phyloP scores from a whole-genome alignment of 495 filamentous ascomycete species.

The Neurospora sp. region DNA sequence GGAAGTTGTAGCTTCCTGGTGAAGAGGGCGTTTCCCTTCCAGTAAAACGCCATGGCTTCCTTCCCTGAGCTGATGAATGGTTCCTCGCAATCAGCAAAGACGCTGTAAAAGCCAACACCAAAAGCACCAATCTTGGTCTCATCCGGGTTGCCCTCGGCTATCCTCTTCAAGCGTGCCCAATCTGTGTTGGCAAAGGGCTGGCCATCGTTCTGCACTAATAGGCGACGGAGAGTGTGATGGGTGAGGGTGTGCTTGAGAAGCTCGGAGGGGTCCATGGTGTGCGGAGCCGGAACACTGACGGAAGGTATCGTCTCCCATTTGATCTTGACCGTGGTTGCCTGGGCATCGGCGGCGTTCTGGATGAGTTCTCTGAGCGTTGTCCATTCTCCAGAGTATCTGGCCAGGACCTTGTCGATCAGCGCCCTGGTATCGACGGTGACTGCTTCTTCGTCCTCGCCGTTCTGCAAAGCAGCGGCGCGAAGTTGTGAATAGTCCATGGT shows the following conservation, averaged over 20 bases:
- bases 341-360: conserved; percentile 95
- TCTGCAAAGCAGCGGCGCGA: conserved; percentile 73
- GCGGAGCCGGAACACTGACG: conserved; percentile 59
- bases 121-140: conserved; percentile 99
- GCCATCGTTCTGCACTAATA: conserved; percentile 86
- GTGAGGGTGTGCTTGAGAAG: conserved; percentile 71
- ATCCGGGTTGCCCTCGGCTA: conserved; percentile 96
- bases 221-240: conserved; percentile 71
- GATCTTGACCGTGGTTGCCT: conserved; percentile 79
- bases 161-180: conserved; percentile 88
- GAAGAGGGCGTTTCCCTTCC: conserved; percentile 91
- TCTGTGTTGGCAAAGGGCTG: conserved; percentile 75
- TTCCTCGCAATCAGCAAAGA: conserved; percentile 96
- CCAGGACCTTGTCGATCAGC: conserved; percentile 93
- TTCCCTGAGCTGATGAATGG: conserved; percentile 88
- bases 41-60: conserved; percentile 96
- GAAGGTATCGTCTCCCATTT: conserved; percentile 85
- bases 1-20: conserved; percentile 70
- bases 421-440: conserved; percentile 97
- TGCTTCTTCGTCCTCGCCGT: conserved; percentile 87
- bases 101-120: conserved; percentile 97
- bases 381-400: conserved; percentile 92
- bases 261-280: conserved; percentile 53
- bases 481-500: conserved; percentile 70
- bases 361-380: conserved; percentile 81